Evolutionary conservation across 2,329 filamentous ascomycete species (phyloP).

Genomic region (Aspergillus novoparasiticus): DNA sequence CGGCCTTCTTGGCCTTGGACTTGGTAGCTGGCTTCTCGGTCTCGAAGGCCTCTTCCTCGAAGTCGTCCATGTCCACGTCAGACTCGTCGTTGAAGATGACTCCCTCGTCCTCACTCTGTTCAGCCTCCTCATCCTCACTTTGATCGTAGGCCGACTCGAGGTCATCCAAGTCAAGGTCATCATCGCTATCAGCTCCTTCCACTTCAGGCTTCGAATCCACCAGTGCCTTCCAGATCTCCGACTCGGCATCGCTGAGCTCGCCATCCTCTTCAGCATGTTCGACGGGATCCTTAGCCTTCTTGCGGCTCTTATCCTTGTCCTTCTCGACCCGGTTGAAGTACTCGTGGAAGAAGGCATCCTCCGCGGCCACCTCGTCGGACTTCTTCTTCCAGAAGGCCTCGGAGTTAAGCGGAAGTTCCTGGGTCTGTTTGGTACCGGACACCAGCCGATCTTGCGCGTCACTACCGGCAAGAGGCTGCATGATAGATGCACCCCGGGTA

Average conservation of each 20-base stretch:
- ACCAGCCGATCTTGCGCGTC: conserved; percentile 64
- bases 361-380: conserved; percentile 79
- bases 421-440: conserved; percentile 58
- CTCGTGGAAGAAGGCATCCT: conserved; percentile 97
- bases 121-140: conserved; percentile 43
- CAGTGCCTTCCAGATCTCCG: conserved; percentile 90
- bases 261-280: conserved; percentile 45
- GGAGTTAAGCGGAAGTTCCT: conserved; percentile 74
- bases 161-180: conserved; percentile 59
- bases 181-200: conserved; percentile 63
- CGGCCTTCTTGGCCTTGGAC: conserved; percentile 26
- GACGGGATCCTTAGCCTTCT: conserved; percentile 56
- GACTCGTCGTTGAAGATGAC: conserved; percentile 53
- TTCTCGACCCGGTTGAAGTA: conserved; percentile 83
- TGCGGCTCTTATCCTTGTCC: conserved; percentile 52
- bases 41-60: conserved; percentile 49
- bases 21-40: conserved; percentile 39
- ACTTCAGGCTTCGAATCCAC: conserved; percentile 78
- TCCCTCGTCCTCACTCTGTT: conserved; percentile 45
- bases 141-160: conserved; percentile 55
- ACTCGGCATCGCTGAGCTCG: conserved; percentile 64
- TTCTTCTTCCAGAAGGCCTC: conserved; percentile 91
- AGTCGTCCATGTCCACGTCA: conserved; percentile 47
- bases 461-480: conserved; percentile 82
- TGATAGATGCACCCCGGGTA: conserved; percentile 82